Evolutionary conservation across 2,329 filamentous ascomycete genomes (phyloP), one percentile per base, ranked within the genome.

Genomic region (Fusarium beomiforme): DNA sequence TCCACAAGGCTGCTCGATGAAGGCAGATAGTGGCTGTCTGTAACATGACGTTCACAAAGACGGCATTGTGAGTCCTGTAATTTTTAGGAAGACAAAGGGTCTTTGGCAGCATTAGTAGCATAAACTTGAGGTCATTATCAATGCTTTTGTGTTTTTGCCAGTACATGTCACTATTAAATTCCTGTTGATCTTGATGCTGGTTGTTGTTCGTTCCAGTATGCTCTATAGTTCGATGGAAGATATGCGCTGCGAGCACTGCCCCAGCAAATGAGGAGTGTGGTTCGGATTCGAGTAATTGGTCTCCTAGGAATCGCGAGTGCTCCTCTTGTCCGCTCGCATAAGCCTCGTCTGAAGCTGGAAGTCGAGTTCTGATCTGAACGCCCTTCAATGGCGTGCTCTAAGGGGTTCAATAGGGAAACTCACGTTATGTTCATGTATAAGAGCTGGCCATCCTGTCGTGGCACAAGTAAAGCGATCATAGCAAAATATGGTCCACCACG

Each of bases 401-500:
- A 14, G 13, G 14, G 3, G 2, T 5, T 4, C 8, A 2, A 6
- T 2, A 31, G n/a, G 17, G 7, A n/a, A 13, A 41, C 39, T 34
- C 6, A 66, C 61, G 8, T 46, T 60, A 5, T 23, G 11, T 2
- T 46, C 29, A 41, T 51, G 10, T 41, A 66, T 66, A 7, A 66
- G n/a, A n/a, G 29, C 44, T 23, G 63, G 61, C 63, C 63, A 66
- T 51, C 61, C 63, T 21, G 63, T 66, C 29, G 63, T 66, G 17
- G 63, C 63, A 42, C 34, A 66, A 13, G 58, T 64, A 23, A 66
- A 66, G 4, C 63, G 39, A 49, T 66, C 63, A 24, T 66, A 66
- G 31, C 63, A 66, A 39, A 66, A 66, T 42, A 66, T 66, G 12
- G 63, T 66, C 63, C 63, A 66, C 63, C 63, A 66, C 10, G 61